These are phyloP conservation scores for Nakazawaea wickerhamii DNA, from an alignment of 805 yeast species.

Conservation along the genomic window DNA sequence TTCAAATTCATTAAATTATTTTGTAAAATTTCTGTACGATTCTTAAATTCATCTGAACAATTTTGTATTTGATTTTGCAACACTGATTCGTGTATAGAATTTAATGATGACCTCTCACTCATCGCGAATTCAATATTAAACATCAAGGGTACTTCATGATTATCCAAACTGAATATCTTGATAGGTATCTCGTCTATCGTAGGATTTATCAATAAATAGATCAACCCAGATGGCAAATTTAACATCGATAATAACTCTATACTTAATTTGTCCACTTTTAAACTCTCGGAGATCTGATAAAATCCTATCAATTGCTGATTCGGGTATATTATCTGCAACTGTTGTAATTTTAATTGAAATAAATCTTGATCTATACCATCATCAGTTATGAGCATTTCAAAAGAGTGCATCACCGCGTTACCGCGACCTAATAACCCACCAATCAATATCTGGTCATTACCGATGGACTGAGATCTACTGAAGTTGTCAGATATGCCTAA, in stretches of 20 bases:
- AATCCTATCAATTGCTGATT: slow-evolving; percentile 5
- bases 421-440: slow-evolving; percentile 8
- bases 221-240: neutral
- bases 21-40: neutral
- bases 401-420: slow-evolving; percentile 3
- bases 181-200: neutral
- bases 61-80: neutral
- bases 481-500: slow-evolving; percentile 8
- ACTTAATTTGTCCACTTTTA: neutral
- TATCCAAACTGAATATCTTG: neutral
- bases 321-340: slow-evolving; percentile 10
- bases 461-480: neutral
- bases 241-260: neutral
- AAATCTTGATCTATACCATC: slow-evolving; percentile 5
- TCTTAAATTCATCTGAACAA: neutral
- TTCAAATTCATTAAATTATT: neutral
- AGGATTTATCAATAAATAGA: slow-evolving; percentile 3
- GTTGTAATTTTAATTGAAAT: slow-evolving; percentile 3
- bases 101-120: slow-evolving; percentile 9
- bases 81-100: slow-evolving; percentile 1
- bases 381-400: slow-evolving; percentile 9
- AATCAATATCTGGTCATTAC: neutral
- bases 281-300: neutral
- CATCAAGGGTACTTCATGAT: neutral
- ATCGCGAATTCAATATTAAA: neutral